These are phyloP conservation scores for Nitzschia putrida DNA, from an alignment of 108 stramenopile genomes.

Conservation along the genomic window DNA sequence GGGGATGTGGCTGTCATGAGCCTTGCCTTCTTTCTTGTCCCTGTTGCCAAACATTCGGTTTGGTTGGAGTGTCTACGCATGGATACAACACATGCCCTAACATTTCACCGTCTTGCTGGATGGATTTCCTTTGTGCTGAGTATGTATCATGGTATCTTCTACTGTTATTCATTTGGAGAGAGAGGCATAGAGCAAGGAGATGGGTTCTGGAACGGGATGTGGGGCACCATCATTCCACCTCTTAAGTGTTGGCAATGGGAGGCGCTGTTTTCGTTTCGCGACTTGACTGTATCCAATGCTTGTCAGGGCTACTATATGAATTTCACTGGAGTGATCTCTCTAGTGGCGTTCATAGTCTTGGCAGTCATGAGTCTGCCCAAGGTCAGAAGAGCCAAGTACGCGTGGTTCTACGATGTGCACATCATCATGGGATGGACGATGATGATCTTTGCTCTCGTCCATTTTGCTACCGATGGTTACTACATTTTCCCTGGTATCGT, in stretches of 20 bases:
- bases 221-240: neutral
- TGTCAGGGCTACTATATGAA: conserved; percentile 5
- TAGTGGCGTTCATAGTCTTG: conserved; percentile 18
- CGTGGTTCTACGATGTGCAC: conserved; percentile 30
- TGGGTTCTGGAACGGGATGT: neutral
- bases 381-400: conserved; percentile 19
- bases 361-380: conserved; percentile 23
- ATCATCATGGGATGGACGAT: conserved; percentile 18
- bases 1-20: conserved; percentile 14
- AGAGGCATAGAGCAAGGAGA: neutral
- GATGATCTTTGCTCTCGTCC: conserved; percentile 37
- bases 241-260: neutral
- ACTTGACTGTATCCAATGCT: neutral
- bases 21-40: conserved; percentile 39
- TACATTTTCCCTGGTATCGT: conserved; percentile 44
- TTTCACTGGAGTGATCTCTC: conserved; percentile 23
- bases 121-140: conserved; percentile 12
- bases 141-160: conserved; percentile 23
- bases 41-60: conserved; percentile 38
- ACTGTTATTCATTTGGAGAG: neutral
- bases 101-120: conserved; percentile 29
- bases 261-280: neutral
- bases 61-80: conserved; percentile 17
- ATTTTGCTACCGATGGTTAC: conserved; percentile 40
- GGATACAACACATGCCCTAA: conserved; percentile 21